Base-by-base conservation (phyloP, 2,329 filamentous ascomycete genomes). In the Fusarium sp. region DNA sequence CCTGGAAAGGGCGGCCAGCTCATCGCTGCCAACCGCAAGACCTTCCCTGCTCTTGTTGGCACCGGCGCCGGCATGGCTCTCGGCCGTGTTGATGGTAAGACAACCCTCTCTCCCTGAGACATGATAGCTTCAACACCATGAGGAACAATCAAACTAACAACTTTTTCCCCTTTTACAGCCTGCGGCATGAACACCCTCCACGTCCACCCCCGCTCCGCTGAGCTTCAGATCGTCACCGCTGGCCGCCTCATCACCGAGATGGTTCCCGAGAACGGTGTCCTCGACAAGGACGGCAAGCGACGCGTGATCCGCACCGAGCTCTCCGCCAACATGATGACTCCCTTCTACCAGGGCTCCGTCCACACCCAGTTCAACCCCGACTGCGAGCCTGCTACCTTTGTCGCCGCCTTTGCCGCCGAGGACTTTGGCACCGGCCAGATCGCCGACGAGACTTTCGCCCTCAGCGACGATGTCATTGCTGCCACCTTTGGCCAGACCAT, bases 171-270 rank as follows among this genome's bases (percentile, higher is more conserved):
- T 54, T 54, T 4, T 27, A 41, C n/a, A 81, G 82, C 84, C 39
- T 91, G 88, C 76, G 88, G 87, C 67, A 87, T 91, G 81, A 89
- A 89, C 83, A 89, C 87, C 9, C 87, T 88, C 20, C 88, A 90
- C 82, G 83, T 87, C 5, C 88, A 90, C 80, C 87, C 87, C 58
- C 87, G 88, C 48, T 85, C 86, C 35, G 84, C 85, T 35, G 88
- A 90, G 82, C 85, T 90, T 61, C 86, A 88, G 71, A 82, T 89
- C 78, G 84, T 89, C 74, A 84, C 85, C 54, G 74, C 85, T 45
- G 88, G 88, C 64, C 82, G 80, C 25, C 80, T 90, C 71, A 82
- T 87, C 64, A 86, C 87, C 50, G 86, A 88, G 75, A 88, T 89
- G 84, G 81, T 87, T 3, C 83, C 87, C 20, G 88, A 89, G 81